Evolutionary conservation across 345 rosid genomes (phyloP), one percentile per base, ranked within the genome.

Genomic region (Clarkia xantiana): DNA sequence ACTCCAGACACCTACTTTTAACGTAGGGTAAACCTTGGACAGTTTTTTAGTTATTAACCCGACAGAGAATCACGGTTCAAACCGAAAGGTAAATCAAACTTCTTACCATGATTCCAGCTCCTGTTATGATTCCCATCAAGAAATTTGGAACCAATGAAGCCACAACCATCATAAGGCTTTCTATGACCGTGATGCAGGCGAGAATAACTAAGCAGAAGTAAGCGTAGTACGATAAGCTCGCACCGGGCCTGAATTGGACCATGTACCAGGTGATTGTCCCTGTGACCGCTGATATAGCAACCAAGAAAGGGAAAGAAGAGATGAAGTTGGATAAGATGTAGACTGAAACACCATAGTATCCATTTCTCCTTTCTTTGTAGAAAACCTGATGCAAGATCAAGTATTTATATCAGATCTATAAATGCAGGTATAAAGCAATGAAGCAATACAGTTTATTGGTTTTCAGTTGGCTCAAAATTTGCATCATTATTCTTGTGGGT

Each of bases 141-240:
- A 83, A 90, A 76, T 90, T 90, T 19, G 97, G 97, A 53, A 86
- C 85, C 43, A 90, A 56, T 19, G 94, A 81, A 48, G 97, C 94
- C 17, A 90, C 80, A 10, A 93, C 91, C 97, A 90, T 86, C 97
- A 90, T 90, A 79, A 86, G 65, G 79, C 97, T 90, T 76, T 90
- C 97, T 6, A 90, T 95, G 18, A 86, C 94, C 0, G 94, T 72
- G 58, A 90, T 95, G 74, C 97, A 77, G 39, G 86, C 88, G 23
- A 81, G 79, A 36, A 86, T 94, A 67, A 86, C 75, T 45, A 83
- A 67, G 25, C 88, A 95, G 63, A 84, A 81, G 80, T 74, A 91
- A 29, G 84, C 42, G 41, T 81, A 84, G 64, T 79, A 93, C 15
- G 64, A 56, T 20, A 91, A 77, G 36, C 36, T 29, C 8, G 36